Evolutionary conservation across 2,329 filamentous ascomycete species (phyloP), one percentile per base, ranked within the genome.

Genomic region (Chaetomiaceae sp.): DNA sequence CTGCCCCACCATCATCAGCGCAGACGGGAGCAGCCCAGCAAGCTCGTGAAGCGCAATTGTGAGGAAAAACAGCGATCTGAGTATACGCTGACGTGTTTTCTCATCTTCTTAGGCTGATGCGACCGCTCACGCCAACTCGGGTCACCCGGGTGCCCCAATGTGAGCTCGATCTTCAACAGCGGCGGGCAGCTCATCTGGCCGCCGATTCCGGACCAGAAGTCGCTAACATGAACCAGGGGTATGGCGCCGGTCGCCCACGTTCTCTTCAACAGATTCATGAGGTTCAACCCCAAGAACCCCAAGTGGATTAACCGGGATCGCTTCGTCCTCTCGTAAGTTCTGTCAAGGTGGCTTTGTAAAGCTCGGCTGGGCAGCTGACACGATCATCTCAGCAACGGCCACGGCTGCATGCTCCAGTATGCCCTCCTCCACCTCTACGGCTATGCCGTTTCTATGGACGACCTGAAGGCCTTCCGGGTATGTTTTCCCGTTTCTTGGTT

Each of bases 381-480:
- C 48, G 45, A 6, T 9, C 15, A 14, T 48, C 46, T 47, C 66
- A 96, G 91, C 59, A 99, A 99, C 81, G 94, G 94, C 66, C 94
- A 99, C 78, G 94, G 87, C 66, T 99, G 94, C 84, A 96, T 99
- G 91, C 89, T 99, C 58, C 94, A 96, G 74, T 99, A 99, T 85
- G 88, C 92, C 68, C 83, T 99, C 65, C 88, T 99, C 68, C 94
- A 99, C 80, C 82, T 99, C 53, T 96, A 91, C 75, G 94, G 94
- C 73, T 99, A 95, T 73, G 83, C 77, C 60, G 66, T 99, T 65
- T 82, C 83, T 68, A 79, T 99, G 59, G 89, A 99, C 68, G 94
- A 97, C 76, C 75, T 99, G 65, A 99, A 97, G 85, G 76, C 79
- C 66, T 99, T 99, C 89, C 88, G 94, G 74, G 91, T 96, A 84